phyloP scores from a whole-genome alignment of 129 eudicot genomes.

The Lactuca sativa region DNA sequence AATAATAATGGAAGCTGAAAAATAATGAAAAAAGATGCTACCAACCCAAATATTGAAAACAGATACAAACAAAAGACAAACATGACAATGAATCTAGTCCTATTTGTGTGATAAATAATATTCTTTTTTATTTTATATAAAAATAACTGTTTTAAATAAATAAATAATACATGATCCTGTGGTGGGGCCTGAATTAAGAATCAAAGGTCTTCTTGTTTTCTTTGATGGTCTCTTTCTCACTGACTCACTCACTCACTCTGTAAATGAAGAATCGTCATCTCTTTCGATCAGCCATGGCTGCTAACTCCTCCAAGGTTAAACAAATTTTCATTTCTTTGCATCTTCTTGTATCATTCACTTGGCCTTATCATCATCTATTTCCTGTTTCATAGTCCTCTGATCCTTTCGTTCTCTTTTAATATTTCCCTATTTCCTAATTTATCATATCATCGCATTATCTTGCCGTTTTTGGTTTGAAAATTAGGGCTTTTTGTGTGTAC shows the following conservation, averaged over 20 bases:
- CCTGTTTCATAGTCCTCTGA: background rate
- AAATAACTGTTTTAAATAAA: background rate
- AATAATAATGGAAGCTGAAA: too few species aligned
- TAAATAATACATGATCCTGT: background rate
- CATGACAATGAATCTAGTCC: background rate
- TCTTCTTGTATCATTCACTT: background rate
- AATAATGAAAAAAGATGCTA: too few species aligned
- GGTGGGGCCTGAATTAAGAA: conserved; percentile 7
- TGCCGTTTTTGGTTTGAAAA: background rate
- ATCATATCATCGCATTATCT: background rate
- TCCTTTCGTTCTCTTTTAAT: background rate
- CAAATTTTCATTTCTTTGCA: background rate
- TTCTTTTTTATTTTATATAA: too few species aligned
- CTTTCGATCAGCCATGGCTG: conserved; percentile 27
- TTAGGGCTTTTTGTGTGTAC: conserved; percentile 11
- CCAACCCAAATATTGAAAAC: too few species aligned
- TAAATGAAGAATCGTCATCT: conserved; percentile 28
- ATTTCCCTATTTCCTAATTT: background rate
- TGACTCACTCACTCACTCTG: conserved; percentile 8
- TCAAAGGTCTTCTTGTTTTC: background rate
- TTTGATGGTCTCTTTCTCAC: background rate
- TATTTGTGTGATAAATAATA: background rate
- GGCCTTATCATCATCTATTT: background rate
- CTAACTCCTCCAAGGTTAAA: conserved; percentile 28
- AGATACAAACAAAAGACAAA: too few species aligned